A percentile compares a stretch with the other conserved stretches of the same genome.
Conservation (phyloP, 2,329 filamentous ascomycete genomes). For the Capronia epimyces region DNA sequence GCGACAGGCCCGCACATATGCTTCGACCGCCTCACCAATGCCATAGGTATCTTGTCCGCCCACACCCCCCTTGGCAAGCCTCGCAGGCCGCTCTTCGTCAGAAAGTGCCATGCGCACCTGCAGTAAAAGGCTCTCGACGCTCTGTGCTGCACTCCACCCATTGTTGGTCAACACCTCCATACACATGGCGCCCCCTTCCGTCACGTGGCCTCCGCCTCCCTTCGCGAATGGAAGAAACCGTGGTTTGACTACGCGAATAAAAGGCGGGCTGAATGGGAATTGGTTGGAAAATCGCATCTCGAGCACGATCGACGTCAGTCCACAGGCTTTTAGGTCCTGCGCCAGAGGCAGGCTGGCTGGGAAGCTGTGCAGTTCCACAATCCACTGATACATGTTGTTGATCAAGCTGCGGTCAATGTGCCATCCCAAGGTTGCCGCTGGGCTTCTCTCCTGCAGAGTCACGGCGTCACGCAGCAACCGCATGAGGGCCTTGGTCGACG, state of each 20-base stretch:
- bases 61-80: constrained; percentile 42
- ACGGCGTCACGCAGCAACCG: constrained; percentile 60
- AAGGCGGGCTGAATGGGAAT: constrained; percentile 74
- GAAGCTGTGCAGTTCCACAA: constrained; percentile 82
- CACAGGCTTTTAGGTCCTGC: constrained; percentile 62
- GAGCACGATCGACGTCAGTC: constrained; percentile 64
- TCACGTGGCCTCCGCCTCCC: constrained; percentile 83
- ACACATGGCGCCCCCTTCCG: constrained; percentile 73
- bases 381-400: constrained; percentile 81
- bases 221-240: constrained; percentile 65
- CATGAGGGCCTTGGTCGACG: constrained; percentile 58
- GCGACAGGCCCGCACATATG: constrained; percentile 63
- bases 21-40: constrained; percentile 64
- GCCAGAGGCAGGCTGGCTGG: constrained; percentile 63
- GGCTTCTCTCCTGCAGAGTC: constrained; percentile 57
- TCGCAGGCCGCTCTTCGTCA: constrained; percentile 64
- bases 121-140: constrained; percentile 72
- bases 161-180: constrained; percentile 79
- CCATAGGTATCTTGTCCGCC: constrained; percentile 51
- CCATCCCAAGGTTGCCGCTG: constrained; percentile 69
- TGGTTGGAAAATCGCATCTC: constrained; percentile 74
- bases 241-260: constrained; percentile 75
- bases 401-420: constrained; percentile 65
- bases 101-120: constrained; percentile 74
- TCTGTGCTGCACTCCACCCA: constrained; percentile 70